Conservation (phyloP, 495 filamentous ascomycete genomes). For the Chaetomium tenue region DNA sequence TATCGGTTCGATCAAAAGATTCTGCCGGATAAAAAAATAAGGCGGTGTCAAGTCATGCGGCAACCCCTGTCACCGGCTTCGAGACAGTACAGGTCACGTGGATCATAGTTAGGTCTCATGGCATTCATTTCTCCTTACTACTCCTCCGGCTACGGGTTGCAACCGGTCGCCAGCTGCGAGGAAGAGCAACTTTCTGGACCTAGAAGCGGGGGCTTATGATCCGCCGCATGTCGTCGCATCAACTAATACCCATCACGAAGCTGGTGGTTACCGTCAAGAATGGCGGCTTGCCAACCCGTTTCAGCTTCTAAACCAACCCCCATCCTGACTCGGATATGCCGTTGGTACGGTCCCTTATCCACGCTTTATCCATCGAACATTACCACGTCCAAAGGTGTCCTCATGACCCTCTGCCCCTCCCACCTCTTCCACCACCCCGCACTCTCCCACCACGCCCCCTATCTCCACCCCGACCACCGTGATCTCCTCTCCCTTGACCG, state of each 20-base stretch:
- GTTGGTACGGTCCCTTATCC: background rate
- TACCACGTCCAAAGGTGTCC: background rate
- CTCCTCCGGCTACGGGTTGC: background rate
- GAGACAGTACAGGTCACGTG: slow-evolving; percentile 6
- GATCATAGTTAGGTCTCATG: background rate
- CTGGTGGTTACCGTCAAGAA: background rate
- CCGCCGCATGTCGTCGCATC: background rate
- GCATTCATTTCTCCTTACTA: background rate
- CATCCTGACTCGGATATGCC: background rate
- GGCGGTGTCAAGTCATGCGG: slow-evolving; percentile 5
- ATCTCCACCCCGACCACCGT: slow-evolving; percentile 48
- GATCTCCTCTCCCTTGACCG: slow-evolving; percentile 62
- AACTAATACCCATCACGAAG: background rate
- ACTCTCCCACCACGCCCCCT: slow-evolving; percentile 49
- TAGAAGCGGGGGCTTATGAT: background rate
- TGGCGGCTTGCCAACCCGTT: background rate
- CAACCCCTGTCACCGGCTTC: background rate
- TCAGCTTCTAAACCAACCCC: background rate
- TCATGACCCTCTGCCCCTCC: slow-evolving; percentile 18
- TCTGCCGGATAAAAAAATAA: slow-evolving; percentile 15
- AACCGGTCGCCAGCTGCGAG: background rate
- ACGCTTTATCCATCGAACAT: background rate
- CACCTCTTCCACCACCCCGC: slow-evolving; percentile 41
- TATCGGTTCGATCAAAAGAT: background rate
- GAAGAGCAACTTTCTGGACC: background rate